Evolutionary conservation across 2,329 filamentous ascomycete species (phyloP), one percentile per base, ranked within the genome.

Genomic region (Talaromyces funiculosus): DNA sequence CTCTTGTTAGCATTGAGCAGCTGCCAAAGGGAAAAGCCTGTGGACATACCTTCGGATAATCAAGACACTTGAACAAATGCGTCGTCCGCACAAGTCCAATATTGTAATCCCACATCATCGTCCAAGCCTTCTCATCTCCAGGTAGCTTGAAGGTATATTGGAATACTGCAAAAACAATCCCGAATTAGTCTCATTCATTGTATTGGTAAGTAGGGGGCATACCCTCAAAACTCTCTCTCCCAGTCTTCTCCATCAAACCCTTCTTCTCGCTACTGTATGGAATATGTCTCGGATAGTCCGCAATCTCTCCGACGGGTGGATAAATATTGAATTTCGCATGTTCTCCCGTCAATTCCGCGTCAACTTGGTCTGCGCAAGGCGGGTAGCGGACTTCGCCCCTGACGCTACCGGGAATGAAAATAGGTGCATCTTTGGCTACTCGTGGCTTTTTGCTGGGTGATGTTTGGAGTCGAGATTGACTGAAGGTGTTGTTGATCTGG

Each of bases 101-200:
- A 68, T 95, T 93, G 78, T 97, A 97, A 74, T 99, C 94, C 94
- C 94, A 99, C 85, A 97, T 92, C 63, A 97, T 86, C 0, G 84
- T 85, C 72, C 89, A 92, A 57, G 84, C 80, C 64, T 81, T 82
- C 1, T 87, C 82, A 49, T 89, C 84, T 10, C 81, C 85, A 0
- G 89, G 89, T 3, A 88, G 72, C 66, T 81, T 84, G 79, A 95
- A 97, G 37, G 84, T 86, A 74, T 97, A 97, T 67, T 92, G 67
- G n/a, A 71, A 71, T 12, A 74, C 73, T 74, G 35, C 45, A 49
- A n/a, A n/a, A n/a, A 7, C 24, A 31, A n/a, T n/a, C 7, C 31
- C 31, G 4, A 5, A 33, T 33, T 33, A 33, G 31, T 12, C 31
- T 12, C 9, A 5, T 33, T 10, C 9, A 33, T 12, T 33, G 3